Evolutionary conservation across 768 basidiomycete genomes (phyloP), one percentile per base, ranked within the genome.

Genomic region (Podaxis mareebaensis): DNA sequence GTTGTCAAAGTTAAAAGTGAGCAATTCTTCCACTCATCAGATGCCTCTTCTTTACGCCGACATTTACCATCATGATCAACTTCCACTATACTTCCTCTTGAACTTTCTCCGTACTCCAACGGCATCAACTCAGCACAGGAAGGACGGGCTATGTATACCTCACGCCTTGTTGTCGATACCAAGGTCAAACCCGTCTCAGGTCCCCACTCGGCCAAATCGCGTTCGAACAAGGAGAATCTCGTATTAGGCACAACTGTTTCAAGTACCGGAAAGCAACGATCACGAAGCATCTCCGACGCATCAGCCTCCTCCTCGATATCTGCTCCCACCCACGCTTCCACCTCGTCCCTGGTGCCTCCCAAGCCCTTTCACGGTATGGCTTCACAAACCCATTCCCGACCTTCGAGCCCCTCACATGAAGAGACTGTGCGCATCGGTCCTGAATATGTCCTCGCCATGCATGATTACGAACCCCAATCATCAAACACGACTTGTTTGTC

Each of bases 361-460:
- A 69, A 61, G 20, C 63, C 71, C 26, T 62, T 56, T 46, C 73
- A 63, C 54, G 68, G 63, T 60, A 68, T 55, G 58, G 56, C 48
- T 66, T 64, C 49, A 24, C 51, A 38, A 24, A 52, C 64, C 7
- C 76, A 68, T 38, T 72, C 75, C 22, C 72, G 75, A n/a, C 78
- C 80, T 26, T 64, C 76, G 15, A 84, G 76, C 53, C 79, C 84
- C 4, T 69, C 73, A 33, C 81, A 79, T 49, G 85, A 86, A 26
- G 83, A 86, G 58, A 82, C 83, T 24, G 75, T 82, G 56, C 81
- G 79, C 39, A 68, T 80, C 2, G 76, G 71, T 36, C 75, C 84
- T 22, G 92, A 93, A 72, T 94, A 88, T 74, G 95, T 96, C 4
- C 78, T 93, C 24, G 95, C 96, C 3, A 90, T 96, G 81, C 95